Evolutionary conservation across 352 stramenopile species (phyloP).

Genomic region (Thalassiosira exigua): DNA sequence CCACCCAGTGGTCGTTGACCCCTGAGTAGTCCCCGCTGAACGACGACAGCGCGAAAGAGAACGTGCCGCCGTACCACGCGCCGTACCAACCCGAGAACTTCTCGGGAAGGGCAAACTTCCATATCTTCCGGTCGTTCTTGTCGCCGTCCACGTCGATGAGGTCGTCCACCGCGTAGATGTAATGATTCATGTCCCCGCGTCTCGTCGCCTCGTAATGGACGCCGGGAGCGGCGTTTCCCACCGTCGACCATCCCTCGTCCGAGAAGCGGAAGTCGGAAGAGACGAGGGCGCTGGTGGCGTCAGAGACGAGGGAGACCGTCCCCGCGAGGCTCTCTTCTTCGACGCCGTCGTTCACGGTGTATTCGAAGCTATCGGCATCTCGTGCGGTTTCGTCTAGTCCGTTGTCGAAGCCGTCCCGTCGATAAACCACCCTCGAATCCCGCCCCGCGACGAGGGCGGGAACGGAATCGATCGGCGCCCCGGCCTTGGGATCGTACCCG

Average conservation of each 20-base stretch:
- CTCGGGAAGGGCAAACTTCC: conserved; percentile 89
- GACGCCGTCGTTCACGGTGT: conserved; percentile 86
- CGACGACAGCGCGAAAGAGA: conserved; percentile 91
- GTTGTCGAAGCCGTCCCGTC: conserved; percentile 68
- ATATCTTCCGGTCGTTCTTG: conserved; percentile 83
- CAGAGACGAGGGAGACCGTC: conserved; percentile 83
- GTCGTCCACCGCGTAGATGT: conserved; percentile 86
- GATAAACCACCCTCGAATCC: conserved; percentile 89
- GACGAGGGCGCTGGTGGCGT: conserved; percentile 84
- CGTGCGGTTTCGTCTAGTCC: conserved; percentile 23
- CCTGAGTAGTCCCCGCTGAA: conserved; percentile 89
- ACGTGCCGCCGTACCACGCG: conserved; percentile 88
- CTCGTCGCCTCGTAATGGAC: conserved; percentile 41
- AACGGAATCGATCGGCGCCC: conserved; percentile 76
- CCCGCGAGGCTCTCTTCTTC: conserved; percentile 67
- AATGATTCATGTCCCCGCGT: conserved; percentile 88
- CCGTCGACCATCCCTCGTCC: conserved; percentile 87
- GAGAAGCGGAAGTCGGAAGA: conserved; percentile 88
- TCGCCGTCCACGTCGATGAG: conserved; percentile 45
- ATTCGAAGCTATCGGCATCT: conserved; percentile 89
- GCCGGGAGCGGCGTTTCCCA: conserved; percentile 69
- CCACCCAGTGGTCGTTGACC: conserved; percentile 68
- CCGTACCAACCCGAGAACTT: conserved; percentile 91
- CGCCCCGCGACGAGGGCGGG: conserved; percentile 86
- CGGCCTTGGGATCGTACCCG: conserved; percentile 89